These are phyloP conservation scores for Colletotrichum phormii DNA, from an alignment of 2,329 filamentous ascomycete genomes.

Conservation along the genomic window DNA sequence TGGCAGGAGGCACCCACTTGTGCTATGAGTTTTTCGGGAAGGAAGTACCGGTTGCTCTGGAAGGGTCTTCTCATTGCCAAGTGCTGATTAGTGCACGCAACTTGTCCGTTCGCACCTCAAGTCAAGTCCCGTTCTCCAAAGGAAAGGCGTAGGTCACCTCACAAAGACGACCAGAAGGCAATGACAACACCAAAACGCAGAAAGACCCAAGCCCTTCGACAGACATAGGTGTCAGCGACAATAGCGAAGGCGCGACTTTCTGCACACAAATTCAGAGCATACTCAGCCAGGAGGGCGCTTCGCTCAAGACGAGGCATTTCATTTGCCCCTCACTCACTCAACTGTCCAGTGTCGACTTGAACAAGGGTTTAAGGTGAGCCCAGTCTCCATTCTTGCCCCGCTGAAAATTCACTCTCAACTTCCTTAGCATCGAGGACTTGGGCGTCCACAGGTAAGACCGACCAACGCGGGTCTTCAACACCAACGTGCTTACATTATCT, in stretches of 20 bases:
- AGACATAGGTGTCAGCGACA: not conserved
- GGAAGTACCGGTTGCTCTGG: not conserved
- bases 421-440: conserved; percentile 7
- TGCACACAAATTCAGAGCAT: not conserved
- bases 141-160: conserved; percentile 13
- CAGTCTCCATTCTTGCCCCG: conserved; percentile 20
- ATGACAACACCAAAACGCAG: not conserved
- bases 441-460: conserved; percentile 1
- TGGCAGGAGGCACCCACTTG: not conserved
- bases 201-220: conserved; percentile 9
- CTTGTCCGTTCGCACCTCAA: not conserved
- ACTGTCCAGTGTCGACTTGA: not conserved
- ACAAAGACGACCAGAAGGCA: conserved; percentile 1
- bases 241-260: conserved; percentile 16
- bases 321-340: not conserved
- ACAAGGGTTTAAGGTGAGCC: not conserved
- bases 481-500: not conserved
- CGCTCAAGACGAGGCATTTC: not conserved
- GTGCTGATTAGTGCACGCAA: conserved; percentile 8
- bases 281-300: no score
- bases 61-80: not conserved
- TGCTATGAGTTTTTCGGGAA: not conserved
- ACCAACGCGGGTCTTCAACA: not conserved
- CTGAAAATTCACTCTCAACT: conserved; percentile 23
- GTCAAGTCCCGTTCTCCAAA: not conserved